Evolutionary conservation across 805 yeast genomes (phyloP).

Genomic region (Candida tibetensis): DNA sequence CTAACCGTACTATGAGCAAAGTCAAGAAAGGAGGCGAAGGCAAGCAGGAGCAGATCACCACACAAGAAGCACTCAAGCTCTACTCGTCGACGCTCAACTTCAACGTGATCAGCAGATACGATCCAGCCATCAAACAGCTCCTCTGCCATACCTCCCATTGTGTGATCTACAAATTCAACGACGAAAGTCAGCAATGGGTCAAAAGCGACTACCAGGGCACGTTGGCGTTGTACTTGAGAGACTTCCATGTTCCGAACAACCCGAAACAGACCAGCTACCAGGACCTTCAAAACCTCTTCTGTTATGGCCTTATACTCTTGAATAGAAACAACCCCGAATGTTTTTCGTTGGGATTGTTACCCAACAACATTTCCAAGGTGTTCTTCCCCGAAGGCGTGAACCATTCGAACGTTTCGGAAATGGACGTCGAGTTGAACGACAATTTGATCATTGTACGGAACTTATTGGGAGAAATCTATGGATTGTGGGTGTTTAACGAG

Average conservation of each 20-base stretch:
- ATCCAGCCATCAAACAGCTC: conserved; percentile 65
- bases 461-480: conserved; percentile 66
- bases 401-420: conserved; percentile 35
- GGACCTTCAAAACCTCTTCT: conserved; percentile 46
- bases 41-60: conserved; percentile 41
- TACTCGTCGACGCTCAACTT: conserved; percentile 68
- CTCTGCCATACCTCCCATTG: conserved; percentile 69
- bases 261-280: conserved; percentile 17
- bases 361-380: conserved; percentile 48
- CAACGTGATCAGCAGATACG: conserved; percentile 76
- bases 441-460: conserved; percentile 69
- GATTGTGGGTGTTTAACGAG: conserved; percentile 74
- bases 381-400: conserved; percentile 37
- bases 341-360: conserved; percentile 66
- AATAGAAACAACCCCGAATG: conserved; percentile 68
- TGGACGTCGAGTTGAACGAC: conserved; percentile 67
- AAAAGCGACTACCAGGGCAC: conserved; percentile 72
- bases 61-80: conserved; percentile 51
- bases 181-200: conserved; percentile 60
- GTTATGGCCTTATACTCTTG: conserved; percentile 67
- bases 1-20: not conserved
- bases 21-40: conserved; percentile 45
- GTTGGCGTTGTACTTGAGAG: conserved; percentile 60
- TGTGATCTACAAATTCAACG: conserved; percentile 63
- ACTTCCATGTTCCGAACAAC: conserved; percentile 28